These are phyloP conservation scores for Reticulascus tulasneorum DNA, from an alignment of 2,329 filamentous ascomycete species.

Conservation along the genomic window DNA sequence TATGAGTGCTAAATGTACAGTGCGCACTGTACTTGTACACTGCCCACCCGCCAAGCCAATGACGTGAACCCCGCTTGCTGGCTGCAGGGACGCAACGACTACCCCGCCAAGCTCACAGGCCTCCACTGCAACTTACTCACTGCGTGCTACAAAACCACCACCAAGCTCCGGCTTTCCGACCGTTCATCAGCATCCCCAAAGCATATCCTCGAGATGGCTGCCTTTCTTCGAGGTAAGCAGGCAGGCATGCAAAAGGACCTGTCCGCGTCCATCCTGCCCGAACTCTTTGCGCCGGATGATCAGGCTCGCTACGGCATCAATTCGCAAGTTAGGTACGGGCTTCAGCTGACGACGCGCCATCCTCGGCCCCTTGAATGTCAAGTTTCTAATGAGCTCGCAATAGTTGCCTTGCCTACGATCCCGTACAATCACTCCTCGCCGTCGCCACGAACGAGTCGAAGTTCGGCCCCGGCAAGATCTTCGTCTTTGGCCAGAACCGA, in stretches of 20 bases:
- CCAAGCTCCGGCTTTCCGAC: not conserved
- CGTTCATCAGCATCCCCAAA: not conserved
- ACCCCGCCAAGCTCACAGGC: not conserved
- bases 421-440: constrained; percentile 87
- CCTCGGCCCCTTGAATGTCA: too few relatives aligned
- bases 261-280: constrained; percentile 72
- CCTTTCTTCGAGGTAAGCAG: constrained; percentile 89
- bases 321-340: constrained; percentile 60
- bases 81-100: constrained; percentile 5
- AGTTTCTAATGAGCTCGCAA: too few relatives aligned
- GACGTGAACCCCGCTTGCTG: too few relatives aligned
- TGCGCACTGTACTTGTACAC: too few relatives aligned
- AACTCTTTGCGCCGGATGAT: constrained; percentile 79
- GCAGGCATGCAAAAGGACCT: constrained; percentile 89
- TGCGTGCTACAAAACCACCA: constrained; percentile 9
- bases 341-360: constrained; percentile 1
- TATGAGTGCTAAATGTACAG: too few relatives aligned
- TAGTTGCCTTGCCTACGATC: constrained; percentile 85
- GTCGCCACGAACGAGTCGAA: constrained; percentile 85
- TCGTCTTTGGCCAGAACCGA: constrained; percentile 78
- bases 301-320: constrained; percentile 79
- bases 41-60: too few relatives aligned
- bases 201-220: constrained; percentile 21
- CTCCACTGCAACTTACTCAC: constrained; percentile 11
- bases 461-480: constrained; percentile 83